These are phyloP conservation scores for Picea glauca DNA, from an alignment of 75 land plant species.

Conservation along the genomic window DNA sequence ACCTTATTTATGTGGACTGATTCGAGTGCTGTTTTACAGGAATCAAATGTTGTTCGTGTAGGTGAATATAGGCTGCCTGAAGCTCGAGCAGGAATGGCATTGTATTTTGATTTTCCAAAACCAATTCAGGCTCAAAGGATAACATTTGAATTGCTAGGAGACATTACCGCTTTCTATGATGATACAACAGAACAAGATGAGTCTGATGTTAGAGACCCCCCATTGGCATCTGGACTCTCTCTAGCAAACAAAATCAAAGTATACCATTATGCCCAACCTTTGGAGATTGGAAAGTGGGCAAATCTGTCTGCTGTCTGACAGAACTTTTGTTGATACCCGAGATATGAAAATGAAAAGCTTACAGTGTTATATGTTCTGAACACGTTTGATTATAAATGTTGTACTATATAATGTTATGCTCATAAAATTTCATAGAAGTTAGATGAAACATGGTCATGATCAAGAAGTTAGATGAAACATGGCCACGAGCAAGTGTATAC, in stretches of 20 bases:
- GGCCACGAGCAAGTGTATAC: background rate
- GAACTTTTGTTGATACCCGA: background rate
- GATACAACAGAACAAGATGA: conserved; percentile 68
- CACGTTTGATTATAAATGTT: background rate
- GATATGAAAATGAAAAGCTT: background rate
- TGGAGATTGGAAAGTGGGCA: conserved; percentile 81
- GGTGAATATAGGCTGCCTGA: conserved; percentile 81
- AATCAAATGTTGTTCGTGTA: conserved; percentile 43
- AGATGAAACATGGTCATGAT: background rate
- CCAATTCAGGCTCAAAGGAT: conserved; percentile 49
- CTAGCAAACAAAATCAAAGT: conserved; percentile 71
- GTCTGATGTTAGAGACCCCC: conserved; percentile 21
- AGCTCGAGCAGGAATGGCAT: conserved; percentile 51
- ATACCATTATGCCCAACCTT: conserved; percentile 80
- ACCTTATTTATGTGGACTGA: background rate
- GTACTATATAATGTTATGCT: background rate
- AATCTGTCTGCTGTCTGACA: conserved; percentile 51
- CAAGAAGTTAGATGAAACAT: background rate
- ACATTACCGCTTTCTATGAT: conserved; percentile 77
- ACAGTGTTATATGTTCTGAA: background rate
- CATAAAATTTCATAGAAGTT: background rate
- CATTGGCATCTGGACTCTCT: conserved; percentile 70
- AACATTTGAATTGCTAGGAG: conserved; percentile 76
- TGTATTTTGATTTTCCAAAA: conserved; percentile 86
- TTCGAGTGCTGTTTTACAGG: conserved; percentile 37